phyloP scores from a whole-genome alignment of 2,329 filamentous ascomycete species.

The Fusarium sororula region DNA sequence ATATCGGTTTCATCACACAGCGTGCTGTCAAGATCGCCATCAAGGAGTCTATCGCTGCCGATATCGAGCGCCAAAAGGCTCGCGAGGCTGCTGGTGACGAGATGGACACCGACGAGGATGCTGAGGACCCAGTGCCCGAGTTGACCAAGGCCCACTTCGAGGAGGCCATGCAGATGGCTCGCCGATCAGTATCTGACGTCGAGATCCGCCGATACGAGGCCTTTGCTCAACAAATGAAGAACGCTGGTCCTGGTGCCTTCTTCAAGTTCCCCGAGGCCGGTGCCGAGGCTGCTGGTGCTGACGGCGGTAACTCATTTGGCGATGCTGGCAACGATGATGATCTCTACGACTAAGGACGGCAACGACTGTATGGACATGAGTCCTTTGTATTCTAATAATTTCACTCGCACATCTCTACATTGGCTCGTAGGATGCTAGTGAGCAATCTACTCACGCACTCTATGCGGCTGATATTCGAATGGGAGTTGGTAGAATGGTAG shows the following conservation, averaged over 20 bases:
- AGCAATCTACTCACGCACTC: slow-evolving; percentile 38
- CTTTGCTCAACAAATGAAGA: slow-evolving; percentile 99
- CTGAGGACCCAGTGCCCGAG: slow-evolving; percentile 93
- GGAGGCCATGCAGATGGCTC: slow-evolving; percentile 96
- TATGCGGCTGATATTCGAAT: slow-evolving; percentile 42
- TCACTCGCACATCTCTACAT: slow-evolving; percentile 49
- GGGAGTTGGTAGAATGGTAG: slow-evolving; percentile 51
- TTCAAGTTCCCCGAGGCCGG: slow-evolving; percentile 93
- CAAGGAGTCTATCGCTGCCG: slow-evolving; percentile 90
- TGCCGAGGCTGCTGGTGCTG: slow-evolving; percentile 66
- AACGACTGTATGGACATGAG: slow-evolving; percentile 35
- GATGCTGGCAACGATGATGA: slow-evolving; percentile 94
- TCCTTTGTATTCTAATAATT: slow-evolving; percentile 60
- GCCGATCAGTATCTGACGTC: slow-evolving; percentile 93
- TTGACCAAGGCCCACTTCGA: slow-evolving; percentile 97
- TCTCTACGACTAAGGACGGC: slow-evolving; percentile 82
- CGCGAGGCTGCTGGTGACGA: slow-evolving; percentile 87
- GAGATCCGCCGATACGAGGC: slow-evolving; percentile 99
- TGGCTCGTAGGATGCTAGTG: slow-evolving; percentile 27
- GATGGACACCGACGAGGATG: slow-evolving; percentile 75
- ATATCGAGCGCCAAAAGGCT: slow-evolving; percentile 91
- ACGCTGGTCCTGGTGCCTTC: slow-evolving; percentile 91
- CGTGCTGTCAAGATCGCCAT: slow-evolving; percentile 99
- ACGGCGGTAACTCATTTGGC: slow-evolving; percentile 74
- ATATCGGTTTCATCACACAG: slow-evolving; percentile 98